A percentile compares a stretch with the other conserved stretches of the same genome.
phyloP scores from a whole-genome alignment of 2,329 filamentous ascomycete genomes.

The Calonectria pseudoreteaudii region DNA sequence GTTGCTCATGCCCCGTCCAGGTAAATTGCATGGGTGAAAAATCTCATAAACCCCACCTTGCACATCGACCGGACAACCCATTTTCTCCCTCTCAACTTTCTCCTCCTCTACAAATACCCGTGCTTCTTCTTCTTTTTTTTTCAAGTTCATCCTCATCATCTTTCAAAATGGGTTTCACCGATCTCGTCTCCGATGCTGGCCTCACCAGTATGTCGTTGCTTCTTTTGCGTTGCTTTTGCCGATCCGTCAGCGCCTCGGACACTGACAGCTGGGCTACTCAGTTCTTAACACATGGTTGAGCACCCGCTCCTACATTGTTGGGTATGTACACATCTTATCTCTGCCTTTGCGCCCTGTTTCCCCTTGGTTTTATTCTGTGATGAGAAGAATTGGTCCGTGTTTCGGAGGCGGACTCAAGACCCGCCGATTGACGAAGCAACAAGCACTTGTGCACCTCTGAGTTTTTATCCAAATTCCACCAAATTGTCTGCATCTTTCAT shows the following conservation, averaged over 20 bases:
- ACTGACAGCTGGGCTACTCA: conserved; percentile 55
- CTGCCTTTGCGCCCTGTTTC: background rate
- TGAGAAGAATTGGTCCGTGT: conserved; percentile 96
- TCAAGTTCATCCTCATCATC: conserved; percentile 41
- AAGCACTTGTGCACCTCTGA: conserved; percentile 85
- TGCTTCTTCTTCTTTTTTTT: conserved; percentile 35
- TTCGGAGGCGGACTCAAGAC: conserved; percentile 94
- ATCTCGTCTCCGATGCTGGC: conserved; percentile 75
- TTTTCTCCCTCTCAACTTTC: conserved; percentile 46
- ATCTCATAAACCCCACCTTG: conserved; percentile 56
- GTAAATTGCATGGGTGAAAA: conserved; percentile 49
- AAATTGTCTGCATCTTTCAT: conserved; percentile 3
- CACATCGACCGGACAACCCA: conserved; percentile 53
- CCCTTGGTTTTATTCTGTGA: conserved; percentile 55
- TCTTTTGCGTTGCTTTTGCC: conserved; percentile 39
- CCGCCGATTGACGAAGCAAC: conserved; percentile 82
- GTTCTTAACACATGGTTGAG: conserved; percentile 79
- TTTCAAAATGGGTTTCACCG: conserved; percentile 76
- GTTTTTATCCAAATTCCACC: conserved; percentile 34
- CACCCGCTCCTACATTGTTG: conserved; percentile 84
- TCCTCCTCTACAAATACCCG: conserved; percentile 46
- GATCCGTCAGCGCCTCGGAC: conserved; percentile 42
- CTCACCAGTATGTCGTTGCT: conserved; percentile 56
- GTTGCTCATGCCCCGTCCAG: conserved; percentile 37
- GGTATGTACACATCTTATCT: conserved; percentile 67